Evolutionary conservation across 2,329 filamentous ascomycete species (phyloP).

Genomic region (Rugonectria rugulosa): DNA sequence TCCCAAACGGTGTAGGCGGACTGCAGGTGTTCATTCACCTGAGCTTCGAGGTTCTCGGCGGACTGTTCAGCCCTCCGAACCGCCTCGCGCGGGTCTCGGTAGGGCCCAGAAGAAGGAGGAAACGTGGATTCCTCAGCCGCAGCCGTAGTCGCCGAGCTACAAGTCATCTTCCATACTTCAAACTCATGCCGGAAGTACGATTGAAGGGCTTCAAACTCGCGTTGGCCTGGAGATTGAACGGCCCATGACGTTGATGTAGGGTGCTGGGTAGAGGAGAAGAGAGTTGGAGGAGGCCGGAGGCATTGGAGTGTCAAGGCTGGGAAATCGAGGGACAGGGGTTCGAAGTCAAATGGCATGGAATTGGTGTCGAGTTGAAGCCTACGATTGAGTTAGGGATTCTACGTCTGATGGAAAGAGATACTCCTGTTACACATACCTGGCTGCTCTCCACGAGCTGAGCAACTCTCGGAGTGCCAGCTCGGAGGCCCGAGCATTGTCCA

Average conservation of each 20-base stretch:
- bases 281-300: constrained; percentile 79
- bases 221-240: constrained; percentile 74
- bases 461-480: constrained; percentile 87
- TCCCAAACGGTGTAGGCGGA: constrained; percentile 82
- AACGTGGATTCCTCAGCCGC: constrained; percentile 60
- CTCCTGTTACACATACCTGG: constrained; percentile 66
- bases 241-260: constrained; percentile 83
- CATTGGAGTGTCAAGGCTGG: constrained; percentile 84
- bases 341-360: constrained; percentile 76
- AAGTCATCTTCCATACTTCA: constrained; percentile 66
- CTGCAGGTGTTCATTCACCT: constrained; percentile 78
- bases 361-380: constrained; percentile 64
- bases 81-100: constrained; percentile 54
- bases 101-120: constrained; percentile 50
- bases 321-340: constrained; percentile 85
- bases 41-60: constrained; percentile 70
- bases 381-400: constrained; percentile 23
- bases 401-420: neutral
- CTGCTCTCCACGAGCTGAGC: constrained; percentile 80
- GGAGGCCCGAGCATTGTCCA: constrained; percentile 82
- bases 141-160: constrained; percentile 58
- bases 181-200: constrained; percentile 74
- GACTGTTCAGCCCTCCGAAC: constrained; percentile 57
- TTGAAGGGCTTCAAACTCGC: constrained; percentile 77
- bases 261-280: constrained; percentile 83